Conservation (phyloP, 164 flowering plant species). For the Macadamia integrifolia region DNA sequence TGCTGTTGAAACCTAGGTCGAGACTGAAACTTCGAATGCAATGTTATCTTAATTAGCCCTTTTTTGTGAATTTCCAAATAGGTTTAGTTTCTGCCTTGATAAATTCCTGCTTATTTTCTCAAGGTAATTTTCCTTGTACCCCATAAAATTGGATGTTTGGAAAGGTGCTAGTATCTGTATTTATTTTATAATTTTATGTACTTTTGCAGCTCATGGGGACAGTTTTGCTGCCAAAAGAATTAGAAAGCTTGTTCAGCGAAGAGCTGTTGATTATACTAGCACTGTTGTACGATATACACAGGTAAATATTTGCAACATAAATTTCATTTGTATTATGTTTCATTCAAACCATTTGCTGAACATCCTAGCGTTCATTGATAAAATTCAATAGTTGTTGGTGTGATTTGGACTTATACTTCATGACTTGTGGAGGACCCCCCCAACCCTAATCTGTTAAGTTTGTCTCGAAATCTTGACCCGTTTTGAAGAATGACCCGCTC, state of each 20-base stretch:
- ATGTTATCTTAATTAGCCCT: background rate
- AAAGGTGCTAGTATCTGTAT: background rate
- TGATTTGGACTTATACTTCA: no score
- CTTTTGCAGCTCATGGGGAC: slow-evolving; percentile 69
- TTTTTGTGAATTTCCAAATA: background rate
- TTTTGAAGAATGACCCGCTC: no score
- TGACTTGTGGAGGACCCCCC: no score
- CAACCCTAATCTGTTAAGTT: no score
- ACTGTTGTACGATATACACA: slow-evolving; percentile 90
- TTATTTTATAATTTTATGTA: background rate
- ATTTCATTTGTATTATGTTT: no score
- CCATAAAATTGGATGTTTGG: background rate
- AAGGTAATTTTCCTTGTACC: background rate
- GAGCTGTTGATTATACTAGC: slow-evolving; percentile 96
- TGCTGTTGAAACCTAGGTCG: no score
- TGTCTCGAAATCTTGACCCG: no score
- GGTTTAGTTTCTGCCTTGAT: background rate
- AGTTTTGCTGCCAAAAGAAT: slow-evolving; percentile 83
- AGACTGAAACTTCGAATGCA: background rate
- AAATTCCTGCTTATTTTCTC: background rate
- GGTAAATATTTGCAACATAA: slow-evolving; percentile 29
- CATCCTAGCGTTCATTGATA: no score
- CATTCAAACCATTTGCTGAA: no score
- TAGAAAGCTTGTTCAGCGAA: slow-evolving; percentile 88
- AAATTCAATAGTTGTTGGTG: no score